Conservation (phyloP, 768 basidiomycete species). For the Tricholoma sp. region DNA sequence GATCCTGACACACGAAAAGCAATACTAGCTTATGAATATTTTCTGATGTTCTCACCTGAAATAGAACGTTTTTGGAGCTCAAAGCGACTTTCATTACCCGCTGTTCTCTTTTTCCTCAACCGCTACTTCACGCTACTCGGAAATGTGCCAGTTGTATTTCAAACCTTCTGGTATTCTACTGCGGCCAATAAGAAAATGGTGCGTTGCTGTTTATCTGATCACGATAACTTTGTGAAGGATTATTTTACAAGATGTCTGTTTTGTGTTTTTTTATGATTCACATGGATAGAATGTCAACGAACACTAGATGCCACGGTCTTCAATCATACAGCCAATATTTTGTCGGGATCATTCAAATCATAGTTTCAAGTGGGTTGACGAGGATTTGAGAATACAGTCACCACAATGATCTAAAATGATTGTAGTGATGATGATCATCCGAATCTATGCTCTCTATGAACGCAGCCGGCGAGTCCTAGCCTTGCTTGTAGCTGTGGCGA, state of each 20-base stretch:
- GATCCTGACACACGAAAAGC: conserved; percentile 7
- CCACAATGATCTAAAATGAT: background rate
- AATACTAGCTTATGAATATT: conserved; percentile 32
- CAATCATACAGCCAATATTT: conserved; percentile 14
- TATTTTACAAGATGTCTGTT: conserved; percentile 8
- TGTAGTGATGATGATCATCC: background rate
- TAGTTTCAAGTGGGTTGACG: conserved; percentile 9
- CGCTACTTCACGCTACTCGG: conserved; percentile 30
- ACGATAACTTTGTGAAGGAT: background rate
- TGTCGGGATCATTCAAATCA: conserved; percentile 8
- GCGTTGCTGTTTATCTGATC: background rate
- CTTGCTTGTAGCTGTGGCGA: background rate
- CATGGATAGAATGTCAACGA: background rate
- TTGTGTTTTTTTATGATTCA: background rate
- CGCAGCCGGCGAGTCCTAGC: background rate
- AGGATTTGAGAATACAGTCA: background rate
- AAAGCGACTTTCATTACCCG: conserved; percentile 15
- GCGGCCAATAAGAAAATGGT: conserved; percentile 11
- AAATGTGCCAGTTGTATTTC: conserved; percentile 22
- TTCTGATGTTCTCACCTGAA: conserved; percentile 32
- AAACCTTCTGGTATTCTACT: conserved; percentile 19
- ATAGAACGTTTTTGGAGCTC: conserved; percentile 32
- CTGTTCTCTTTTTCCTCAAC: conserved; percentile 27
- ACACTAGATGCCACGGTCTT: conserved; percentile 9
- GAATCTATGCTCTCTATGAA: conserved; percentile 1